Conservation (phyloP, 2,329 filamentous ascomycete genomes). For the Rhynchosporium graminicola region DNA sequence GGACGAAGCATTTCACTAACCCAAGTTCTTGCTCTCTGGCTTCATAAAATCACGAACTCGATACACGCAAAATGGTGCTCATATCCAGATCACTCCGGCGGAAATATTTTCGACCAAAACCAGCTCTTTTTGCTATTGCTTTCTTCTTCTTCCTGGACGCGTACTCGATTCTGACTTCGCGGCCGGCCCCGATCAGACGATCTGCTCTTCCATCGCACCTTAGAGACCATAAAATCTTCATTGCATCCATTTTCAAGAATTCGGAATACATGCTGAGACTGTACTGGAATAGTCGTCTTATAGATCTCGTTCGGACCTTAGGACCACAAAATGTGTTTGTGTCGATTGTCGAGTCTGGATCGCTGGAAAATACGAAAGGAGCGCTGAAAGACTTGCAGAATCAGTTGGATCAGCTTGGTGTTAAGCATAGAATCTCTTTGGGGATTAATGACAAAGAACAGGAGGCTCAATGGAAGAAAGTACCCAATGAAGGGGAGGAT, state of each 20-base stretch:
- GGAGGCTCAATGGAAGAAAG: constrained; percentile 18
- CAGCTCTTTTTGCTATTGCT: constrained; percentile 18
- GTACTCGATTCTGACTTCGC: constrained; percentile 10
- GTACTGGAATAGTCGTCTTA: constrained; percentile 63
- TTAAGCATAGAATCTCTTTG: constrained; percentile 40
- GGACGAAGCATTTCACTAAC: constrained; percentile 11
- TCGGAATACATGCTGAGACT: constrained; percentile 59
- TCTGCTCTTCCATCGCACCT: constrained; percentile 22
- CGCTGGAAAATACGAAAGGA: constrained; percentile 67
- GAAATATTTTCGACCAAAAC: constrained; percentile 17
- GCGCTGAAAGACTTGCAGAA: constrained; percentile 58
- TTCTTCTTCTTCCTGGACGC: constrained; percentile 25
- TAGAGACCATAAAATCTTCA: constrained; percentile 53
- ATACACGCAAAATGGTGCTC: constrained; percentile 12
- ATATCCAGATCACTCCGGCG: constrained; percentile 22
- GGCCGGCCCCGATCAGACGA: constrained; percentile 16
- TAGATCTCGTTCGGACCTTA: constrained; percentile 56
- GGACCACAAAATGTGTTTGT: constrained; percentile 68
- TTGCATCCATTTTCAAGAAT: constrained; percentile 71
- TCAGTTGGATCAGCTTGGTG: constrained; percentile 52
- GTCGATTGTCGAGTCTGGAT: constrained; percentile 68
- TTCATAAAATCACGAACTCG: background rate
- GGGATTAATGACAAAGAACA: constrained; percentile 25
- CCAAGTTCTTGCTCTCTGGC: background rate
- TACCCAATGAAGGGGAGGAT: constrained; percentile 25